Conservation (phyloP, 208 protist genomes). For the Trypanosoma mega region DNA sequence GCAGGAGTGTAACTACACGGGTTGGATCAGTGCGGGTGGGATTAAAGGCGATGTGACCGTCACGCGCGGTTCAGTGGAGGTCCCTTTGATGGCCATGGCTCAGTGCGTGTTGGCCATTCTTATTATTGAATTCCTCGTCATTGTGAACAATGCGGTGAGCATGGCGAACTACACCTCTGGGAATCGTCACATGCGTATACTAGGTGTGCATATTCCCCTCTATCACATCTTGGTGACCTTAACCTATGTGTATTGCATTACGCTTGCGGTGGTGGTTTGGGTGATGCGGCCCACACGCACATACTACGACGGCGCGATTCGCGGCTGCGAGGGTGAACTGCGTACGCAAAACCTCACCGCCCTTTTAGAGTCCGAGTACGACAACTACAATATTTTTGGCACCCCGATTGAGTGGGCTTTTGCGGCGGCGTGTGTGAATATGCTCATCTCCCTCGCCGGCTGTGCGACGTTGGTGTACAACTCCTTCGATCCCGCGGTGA, state of each 20-base stretch:
- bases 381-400: conserved; percentile 62
- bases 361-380: conserved; percentile 60
- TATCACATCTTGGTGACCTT: conserved; percentile 69
- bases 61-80: conserved; percentile 7
- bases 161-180: conserved; percentile 57
- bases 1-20: conserved; percentile 59
- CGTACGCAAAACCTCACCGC: conserved; percentile 14
- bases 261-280: conserved; percentile 57
- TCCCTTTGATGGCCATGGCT: conserved; percentile 49
- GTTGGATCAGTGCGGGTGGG: conserved; percentile 28
- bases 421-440: conserved; percentile 40
- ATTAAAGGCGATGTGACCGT: conserved; percentile 40
- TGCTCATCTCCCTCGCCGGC: conserved; percentile 56
- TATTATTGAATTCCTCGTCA: conserved; percentile 65
- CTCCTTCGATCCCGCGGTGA: conserved; percentile 46
- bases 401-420: conserved; percentile 75
- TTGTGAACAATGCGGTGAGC: conserved; percentile 46
- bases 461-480: conserved; percentile 36
- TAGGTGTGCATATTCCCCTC: conserved; percentile 72
- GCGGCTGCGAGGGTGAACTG: conserved; percentile 44
- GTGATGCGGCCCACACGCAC: conserved; percentile 40
- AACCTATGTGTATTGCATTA: conserved; percentile 58
- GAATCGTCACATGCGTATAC: conserved; percentile 66
- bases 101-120: conserved; percentile 66
- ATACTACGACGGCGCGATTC: conserved; percentile 55